Base-by-base conservation (phyloP, 176 grass and related monocot genomes). In the Tillandsia fasciculata region DNA sequence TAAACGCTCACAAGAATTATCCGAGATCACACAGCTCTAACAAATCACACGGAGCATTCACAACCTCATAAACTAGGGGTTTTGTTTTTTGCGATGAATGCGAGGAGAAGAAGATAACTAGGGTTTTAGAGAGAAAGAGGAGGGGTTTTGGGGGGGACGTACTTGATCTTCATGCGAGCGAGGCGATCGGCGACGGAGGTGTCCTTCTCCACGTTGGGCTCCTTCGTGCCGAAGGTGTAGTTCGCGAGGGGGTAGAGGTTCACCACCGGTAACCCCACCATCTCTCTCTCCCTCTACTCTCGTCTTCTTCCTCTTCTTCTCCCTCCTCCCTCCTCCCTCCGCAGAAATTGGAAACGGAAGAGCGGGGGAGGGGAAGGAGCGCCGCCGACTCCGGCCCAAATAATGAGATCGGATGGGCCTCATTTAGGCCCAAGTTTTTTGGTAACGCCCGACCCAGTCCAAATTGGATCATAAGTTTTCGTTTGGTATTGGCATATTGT, bases 161-260 rank as follows among this genome's bases (percentile, higher is more conserved):
- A 96, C 92, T 96, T 96, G 86, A 96, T 86, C 77, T 96, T 96
- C 92, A 96, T 96, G 48, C 92, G 88, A 65, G 92, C 92, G 15
- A 96, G 86, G 53, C 92, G 92, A 72, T 96, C 92, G 70, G 92
- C 88, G 81, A 96, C 92, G 81, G 92, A 96, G 73, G 92, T 96
- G 76, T 96, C 92, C 83, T 96, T 96, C 92, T 96, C 92, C 88
- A 96, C 89, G 78, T 96, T 96, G 53, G 92, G 86, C 86, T 96
- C 92, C 88, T 96, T 96, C 70, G 92, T 96, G 48, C 92, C 92
- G 83, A 96, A 96, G 50, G 92, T 96, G 85, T 96, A 96, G 86
- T 91, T 96, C 27, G 92, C 84, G 54, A 96, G 92, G 48, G 88
- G 92, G 92, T 96, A 96, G 27, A 86, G 82, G 64, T 89, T 96